phyloP scores from a whole-genome alignment of 768 basidiomycete genomes.

The Boletus fagicola region DNA sequence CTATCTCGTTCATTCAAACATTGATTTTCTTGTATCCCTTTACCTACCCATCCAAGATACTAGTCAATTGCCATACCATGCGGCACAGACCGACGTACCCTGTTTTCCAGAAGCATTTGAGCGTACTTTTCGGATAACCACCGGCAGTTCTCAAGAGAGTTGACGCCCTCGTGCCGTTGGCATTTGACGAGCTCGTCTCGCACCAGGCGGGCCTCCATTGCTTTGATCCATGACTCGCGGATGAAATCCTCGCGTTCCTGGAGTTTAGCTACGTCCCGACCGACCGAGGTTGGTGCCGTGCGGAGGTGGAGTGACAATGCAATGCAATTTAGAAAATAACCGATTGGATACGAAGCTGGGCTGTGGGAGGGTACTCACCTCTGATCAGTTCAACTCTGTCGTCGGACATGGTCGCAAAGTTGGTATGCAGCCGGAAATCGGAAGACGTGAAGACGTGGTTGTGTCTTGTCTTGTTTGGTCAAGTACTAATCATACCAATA shows the following conservation, averaged over 20 bases:
- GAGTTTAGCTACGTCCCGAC: conserved; percentile 48
- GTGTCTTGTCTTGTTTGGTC: conserved; percentile 14
- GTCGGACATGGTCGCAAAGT: conserved; percentile 30
- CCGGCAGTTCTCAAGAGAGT: conserved; percentile 86
- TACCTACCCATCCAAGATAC: conserved; percentile 49
- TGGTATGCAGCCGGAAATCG: not conserved
- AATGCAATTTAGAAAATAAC: not conserved
- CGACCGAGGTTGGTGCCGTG: not conserved
- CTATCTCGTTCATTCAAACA: conserved; percentile 27
- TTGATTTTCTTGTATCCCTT: conserved; percentile 85
- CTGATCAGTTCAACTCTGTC: conserved; percentile 34
- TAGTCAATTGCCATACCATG: conserved; percentile 3
- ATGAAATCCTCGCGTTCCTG: conserved; percentile 71
- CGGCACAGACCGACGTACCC: conserved; percentile 47
- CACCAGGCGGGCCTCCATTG: conserved; percentile 90
- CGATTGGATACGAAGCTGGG: not conserved
- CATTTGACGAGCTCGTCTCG: conserved; percentile 88
- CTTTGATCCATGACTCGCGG: conserved; percentile 90
- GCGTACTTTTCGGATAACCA: conserved; percentile 83
- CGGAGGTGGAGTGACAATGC: not conserved
- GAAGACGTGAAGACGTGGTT: conserved; percentile 1
- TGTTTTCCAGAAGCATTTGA: conserved; percentile 73
- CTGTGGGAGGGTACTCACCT: conserved; percentile 19
- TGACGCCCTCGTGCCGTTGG: conserved; percentile 86
- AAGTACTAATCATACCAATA: not conserved